phyloP scores from a whole-genome alignment of 192 early-diverging fungal species.

The Backusella tarrabulga region DNA sequence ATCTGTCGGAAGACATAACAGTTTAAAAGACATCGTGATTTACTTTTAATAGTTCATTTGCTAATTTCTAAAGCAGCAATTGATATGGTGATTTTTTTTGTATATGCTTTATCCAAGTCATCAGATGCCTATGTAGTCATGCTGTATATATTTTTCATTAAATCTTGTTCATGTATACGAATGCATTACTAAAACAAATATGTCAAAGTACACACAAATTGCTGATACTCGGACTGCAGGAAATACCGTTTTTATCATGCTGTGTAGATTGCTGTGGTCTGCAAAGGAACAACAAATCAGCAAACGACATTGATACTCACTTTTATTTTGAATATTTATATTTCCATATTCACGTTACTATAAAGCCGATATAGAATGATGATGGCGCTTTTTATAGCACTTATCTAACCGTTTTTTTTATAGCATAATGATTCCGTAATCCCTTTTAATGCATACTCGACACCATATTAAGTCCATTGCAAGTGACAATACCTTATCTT shows the following conservation, averaged over 20 bases:
- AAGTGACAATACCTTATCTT: neutral
- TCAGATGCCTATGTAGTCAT: no score
- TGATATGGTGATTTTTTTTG: neutral
- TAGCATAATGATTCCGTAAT: neutral
- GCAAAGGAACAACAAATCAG: neutral
- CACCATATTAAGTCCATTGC: neutral
- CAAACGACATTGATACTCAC: neutral
- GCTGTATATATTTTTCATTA: no score
- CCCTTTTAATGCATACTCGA: neutral
- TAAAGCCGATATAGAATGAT: neutral
- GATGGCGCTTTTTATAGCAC: neutral
- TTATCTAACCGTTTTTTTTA: no score
- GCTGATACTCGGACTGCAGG: neutral
- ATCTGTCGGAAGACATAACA: neutral
- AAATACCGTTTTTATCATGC: neutral
- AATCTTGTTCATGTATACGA: neutral
- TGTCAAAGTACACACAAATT: neutral
- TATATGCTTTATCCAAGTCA: neutral
- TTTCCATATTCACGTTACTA: neutral
- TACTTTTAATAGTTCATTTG: neutral
- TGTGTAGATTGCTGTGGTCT: neutral
- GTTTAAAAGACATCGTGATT: neutral
- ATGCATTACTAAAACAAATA: neutral
- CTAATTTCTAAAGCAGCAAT: neutral
- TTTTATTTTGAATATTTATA: constrained; percentile 4